These are phyloP conservation scores for Arthrobotrys iridis DNA, from an alignment of 2,329 filamentous ascomycete genomes.

Conservation along the genomic window DNA sequence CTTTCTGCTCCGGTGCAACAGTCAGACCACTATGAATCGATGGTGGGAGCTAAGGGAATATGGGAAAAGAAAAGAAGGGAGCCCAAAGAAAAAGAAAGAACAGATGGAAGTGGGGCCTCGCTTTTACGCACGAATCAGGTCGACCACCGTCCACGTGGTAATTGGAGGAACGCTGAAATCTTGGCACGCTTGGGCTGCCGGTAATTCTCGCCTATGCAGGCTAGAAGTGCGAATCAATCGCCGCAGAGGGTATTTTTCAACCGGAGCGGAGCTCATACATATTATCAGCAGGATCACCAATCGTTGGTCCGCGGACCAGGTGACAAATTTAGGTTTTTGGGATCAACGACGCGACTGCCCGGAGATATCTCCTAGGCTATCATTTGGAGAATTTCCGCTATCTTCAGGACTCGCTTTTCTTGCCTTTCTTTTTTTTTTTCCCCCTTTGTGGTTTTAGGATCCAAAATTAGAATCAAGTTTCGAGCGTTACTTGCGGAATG, in stretches of 20 bases:
- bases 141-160: constrained; percentile 48
- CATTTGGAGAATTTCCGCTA: neutral
- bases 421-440: too few relatives aligned
- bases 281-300: neutral
- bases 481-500: too few relatives aligned
- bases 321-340: neutral
- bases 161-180: constrained; percentile 22
- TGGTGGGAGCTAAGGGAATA: neutral
- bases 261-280: neutral
- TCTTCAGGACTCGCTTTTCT: too few relatives aligned
- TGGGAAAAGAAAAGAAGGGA: neutral
- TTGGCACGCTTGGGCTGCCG: constrained; percentile 41
- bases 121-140: constrained; percentile 50
- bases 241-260: neutral
- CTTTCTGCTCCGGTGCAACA: constrained; percentile 36
- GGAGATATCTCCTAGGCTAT: neutral
- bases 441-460: neutral
- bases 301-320: neutral
- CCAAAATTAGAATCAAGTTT: neutral
- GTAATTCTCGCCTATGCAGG: constrained; percentile 51
- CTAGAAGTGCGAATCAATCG: constrained; percentile 44
- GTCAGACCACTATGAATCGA: constrained; percentile 38
- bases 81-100: constrained; percentile 2
- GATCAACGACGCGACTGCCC: neutral
- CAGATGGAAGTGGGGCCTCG: constrained; percentile 38